A percentile compares a stretch with the other conserved stretches of the same genome.
Conservation (phyloP, 306 rosid genomes). For the Fragaria vesca region DNA sequence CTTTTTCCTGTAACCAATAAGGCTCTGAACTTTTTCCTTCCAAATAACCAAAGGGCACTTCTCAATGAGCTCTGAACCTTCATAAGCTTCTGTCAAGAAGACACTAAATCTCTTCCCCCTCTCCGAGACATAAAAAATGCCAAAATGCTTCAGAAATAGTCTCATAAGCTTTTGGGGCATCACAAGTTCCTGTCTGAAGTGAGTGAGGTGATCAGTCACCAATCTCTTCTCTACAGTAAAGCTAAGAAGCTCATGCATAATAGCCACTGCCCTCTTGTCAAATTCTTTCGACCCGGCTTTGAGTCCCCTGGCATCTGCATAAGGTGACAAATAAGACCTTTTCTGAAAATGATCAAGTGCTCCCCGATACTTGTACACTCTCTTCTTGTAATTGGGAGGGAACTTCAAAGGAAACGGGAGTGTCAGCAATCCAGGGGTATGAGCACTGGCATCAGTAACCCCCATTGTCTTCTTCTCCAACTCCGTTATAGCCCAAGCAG, state of each 20-base stretch:
- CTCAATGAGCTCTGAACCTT: constrained; percentile 66
- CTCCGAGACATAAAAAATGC: constrained; percentile 89
- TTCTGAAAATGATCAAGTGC: constrained; percentile 69
- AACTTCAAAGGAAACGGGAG: constrained; percentile 65
- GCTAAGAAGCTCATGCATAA: constrained; percentile 85
- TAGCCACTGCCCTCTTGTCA: constrained; percentile 85
- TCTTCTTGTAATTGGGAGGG: constrained; percentile 60
- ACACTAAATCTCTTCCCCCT: constrained; percentile 90
- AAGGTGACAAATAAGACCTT: constrained; percentile 75
- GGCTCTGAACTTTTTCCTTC: constrained; percentile 65
- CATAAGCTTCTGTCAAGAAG: constrained; percentile 74
- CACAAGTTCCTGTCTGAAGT: constrained; percentile 72
- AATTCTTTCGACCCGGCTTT: constrained; percentile 70
- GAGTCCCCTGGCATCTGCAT: constrained; percentile 71
- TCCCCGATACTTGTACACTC: constrained; percentile 45
- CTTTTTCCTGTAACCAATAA: constrained; percentile 60
- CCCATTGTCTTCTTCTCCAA: constrained; percentile 60
- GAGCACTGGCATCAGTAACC: constrained; percentile 20
- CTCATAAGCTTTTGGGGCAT: constrained; percentile 97
- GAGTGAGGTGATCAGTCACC: constrained; percentile 89
- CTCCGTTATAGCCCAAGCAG: constrained; percentile 79
- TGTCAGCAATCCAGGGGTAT: constrained; percentile 46
- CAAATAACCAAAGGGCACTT: constrained; percentile 71
- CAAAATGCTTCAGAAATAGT: constrained; percentile 77
- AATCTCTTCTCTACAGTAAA: constrained; percentile 82